Evolutionary conservation across 129 eudicot genomes (phyloP), one percentile per base, ranked within the genome.

Genomic region (Flaveria robusta): DNA sequence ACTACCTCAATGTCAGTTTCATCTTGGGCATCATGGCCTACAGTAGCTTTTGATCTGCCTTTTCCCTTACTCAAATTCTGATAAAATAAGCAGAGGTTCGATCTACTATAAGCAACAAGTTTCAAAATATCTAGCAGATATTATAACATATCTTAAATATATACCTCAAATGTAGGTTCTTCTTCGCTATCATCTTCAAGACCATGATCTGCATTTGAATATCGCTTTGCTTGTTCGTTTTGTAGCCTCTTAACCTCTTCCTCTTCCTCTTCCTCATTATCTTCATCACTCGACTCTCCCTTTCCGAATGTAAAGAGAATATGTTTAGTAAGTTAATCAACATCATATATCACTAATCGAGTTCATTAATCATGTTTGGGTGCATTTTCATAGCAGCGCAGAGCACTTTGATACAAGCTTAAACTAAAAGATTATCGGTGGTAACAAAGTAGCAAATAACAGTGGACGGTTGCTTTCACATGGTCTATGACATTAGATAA

Each of bases 201-300:
- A 75, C 97, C 95, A 73, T 77, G 87, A 71, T 93, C 98, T 59
- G 77, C 90, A 83, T 72, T 72, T 24, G 96, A 83, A 70, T 85
- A 83, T 63, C 75, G 41, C 70, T 77, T 77, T 64, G 85, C 79
- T 73, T 72, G 85, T 54, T 87, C 85, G 39, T 72, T 85, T 84
- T 85, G 96, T 83, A 88, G 75, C 82, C 87, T 85, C 86, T 80
- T 23, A 46, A 85, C 97, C 81, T 90, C 98, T 43, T 65, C 86
- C 83, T 93, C 97, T 68, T 93, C 97, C 68, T 83, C 91, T 68
- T 85, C 96, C 60, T 93, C 98, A 71, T 90, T 92, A 66, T 82
- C 92, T 70, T 87, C 93, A 42, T 87, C 96, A 80, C 91, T 79
- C 78, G 89, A 85, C 74, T 91, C 87, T 13, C 80, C 77, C 92